Base-by-base conservation (phyloP, 148 eudicot species). In the Euryodendron excelsum region DNA sequence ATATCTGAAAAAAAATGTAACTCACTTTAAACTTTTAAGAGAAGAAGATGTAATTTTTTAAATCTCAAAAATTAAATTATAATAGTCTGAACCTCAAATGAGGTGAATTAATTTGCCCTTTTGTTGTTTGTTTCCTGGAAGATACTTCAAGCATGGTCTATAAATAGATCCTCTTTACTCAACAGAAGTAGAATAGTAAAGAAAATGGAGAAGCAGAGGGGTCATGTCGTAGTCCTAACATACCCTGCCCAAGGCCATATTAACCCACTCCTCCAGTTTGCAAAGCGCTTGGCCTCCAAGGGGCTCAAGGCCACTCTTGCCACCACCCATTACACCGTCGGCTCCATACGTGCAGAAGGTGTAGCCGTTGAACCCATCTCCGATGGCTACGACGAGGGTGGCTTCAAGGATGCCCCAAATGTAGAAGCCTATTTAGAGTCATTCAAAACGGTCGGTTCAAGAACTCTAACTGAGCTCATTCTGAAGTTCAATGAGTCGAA, bases 261-360 rank as follows among this genome's bases (percentile, higher is more conserved):
- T 25, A 67, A 67, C 28, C 72, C 30, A 0, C 53, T 68, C 52
- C 53, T 68, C 28, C 72, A 68, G 18, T 68, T 68, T 4, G 72
- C 52, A 68, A 41, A 66, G 13, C 53, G 30, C 17, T 68, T 69
- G n/a, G 73, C 53, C 34, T 27, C 12, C 33, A 28, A 72, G 21
- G 75, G 69, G 8, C 75, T 33, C 39, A 71, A 52, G 23, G 62
- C 62, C 27, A 72, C 63, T 27, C 30, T 47, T 11, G 33, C 73
- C 56, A 47, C 53, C 45, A 73, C 31, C 45, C 21, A 53, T 34
- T 56, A 55, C 41, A 36, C 36, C 11, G 30, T 37, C 50, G 25
- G 25, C 66, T 74, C 34, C 52, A 58, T 74, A 15, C 31, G 15
- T 28, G 3, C 37, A n/a, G n/a, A 25, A 12, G 30, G 2, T 7